These are phyloP conservation scores for Mortierella sp. DNA, from an alignment of 371 early-diverging fungal species.

Conservation along the genomic window DNA sequence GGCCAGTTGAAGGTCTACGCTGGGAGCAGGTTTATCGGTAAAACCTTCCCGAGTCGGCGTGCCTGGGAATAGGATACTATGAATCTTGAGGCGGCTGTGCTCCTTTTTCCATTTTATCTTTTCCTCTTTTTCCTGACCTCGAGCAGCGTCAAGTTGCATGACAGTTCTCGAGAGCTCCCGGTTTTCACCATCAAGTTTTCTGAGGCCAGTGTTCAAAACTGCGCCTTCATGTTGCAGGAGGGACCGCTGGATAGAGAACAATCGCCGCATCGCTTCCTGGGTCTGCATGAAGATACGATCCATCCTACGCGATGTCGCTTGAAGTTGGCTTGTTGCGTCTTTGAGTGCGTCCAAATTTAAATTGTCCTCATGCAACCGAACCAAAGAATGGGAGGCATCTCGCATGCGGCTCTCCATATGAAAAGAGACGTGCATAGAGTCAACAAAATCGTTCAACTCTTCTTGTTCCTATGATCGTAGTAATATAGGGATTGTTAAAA, in stretches of 20 bases:
- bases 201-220: constrained; percentile 38
- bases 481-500: background rate
- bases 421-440: constrained; percentile 37
- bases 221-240: constrained; percentile 46
- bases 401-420: constrained; percentile 49
- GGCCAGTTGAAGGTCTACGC: constrained; percentile 2
- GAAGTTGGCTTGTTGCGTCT: constrained; percentile 28
- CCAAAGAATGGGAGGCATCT: constrained; percentile 44
- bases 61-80: constrained; percentile 33
- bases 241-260: constrained; percentile 28
- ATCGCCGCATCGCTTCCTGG: constrained; percentile 37
- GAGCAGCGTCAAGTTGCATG: constrained; percentile 31
- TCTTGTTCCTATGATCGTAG: constrained; percentile 32
- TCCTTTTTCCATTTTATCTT: constrained; percentile 45
- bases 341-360: constrained; percentile 34
- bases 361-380: constrained; percentile 37
- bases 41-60: background rate
- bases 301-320: constrained; percentile 34
- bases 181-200: constrained; percentile 42
- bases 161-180: constrained; percentile 43
- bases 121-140: constrained; percentile 41
- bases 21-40: background rate
- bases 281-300: constrained; percentile 33
- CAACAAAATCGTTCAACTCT: constrained; percentile 32
- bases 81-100: constrained; percentile 46